Evolutionary conservation across 2,329 filamentous ascomycete species (phyloP).

Genomic region (Colletotrichum sp.): DNA sequence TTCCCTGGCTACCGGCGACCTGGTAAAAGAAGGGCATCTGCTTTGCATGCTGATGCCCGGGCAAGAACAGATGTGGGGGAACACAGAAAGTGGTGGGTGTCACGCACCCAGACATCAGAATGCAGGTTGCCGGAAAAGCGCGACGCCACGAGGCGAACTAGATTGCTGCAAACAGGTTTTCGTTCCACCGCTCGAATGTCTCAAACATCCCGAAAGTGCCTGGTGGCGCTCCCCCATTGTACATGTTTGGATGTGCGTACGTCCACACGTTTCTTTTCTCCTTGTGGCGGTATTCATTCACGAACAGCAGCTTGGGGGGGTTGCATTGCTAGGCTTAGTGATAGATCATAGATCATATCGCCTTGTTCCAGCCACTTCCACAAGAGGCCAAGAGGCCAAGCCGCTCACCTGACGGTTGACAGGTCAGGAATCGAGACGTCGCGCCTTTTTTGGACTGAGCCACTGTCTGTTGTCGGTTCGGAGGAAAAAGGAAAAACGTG

Average conservation of each 20-base stretch:
- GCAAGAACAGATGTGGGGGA: neutral
- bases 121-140: neutral
- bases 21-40: neutral
- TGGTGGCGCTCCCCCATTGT: neutral
- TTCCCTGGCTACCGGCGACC: conserved; percentile 1
- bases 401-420: neutral
- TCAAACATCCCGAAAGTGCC: neutral
- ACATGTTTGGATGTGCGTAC: neutral
- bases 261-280: neutral
- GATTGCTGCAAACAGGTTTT: conserved; percentile 11
- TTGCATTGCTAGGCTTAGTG: neutral
- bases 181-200: conserved; percentile 1
- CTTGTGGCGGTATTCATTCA: neutral
- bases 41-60: neutral
- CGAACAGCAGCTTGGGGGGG: neutral
- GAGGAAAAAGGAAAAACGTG: neutral
- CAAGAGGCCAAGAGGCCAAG: neutral
- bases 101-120: neutral
- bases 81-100: neutral
- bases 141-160: conserved; percentile 13
- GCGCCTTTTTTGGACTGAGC: neutral
- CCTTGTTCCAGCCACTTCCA: neutral
- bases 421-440: neutral
- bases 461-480: neutral
- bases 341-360: neutral